A percentile compares a stretch with the other conserved stretches of the same genome.
Evolutionary conservation across 1,284 basidiomycete species (phyloP).

Genomic region (Cutaneotrichosporon mucoides): DNA sequence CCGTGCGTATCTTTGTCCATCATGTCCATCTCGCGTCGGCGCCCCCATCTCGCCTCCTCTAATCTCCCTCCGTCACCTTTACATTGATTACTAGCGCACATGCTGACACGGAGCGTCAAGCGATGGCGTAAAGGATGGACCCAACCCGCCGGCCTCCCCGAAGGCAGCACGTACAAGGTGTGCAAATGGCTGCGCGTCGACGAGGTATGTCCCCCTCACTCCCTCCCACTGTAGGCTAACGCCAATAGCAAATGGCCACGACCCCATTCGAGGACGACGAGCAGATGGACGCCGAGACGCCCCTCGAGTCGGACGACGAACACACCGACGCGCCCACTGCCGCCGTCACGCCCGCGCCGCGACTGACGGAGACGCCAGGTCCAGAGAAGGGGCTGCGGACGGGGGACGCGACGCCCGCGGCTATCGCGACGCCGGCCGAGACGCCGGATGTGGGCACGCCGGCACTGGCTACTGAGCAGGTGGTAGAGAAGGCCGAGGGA

Average conservation of each 20-base stretch:
- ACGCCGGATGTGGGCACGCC: no score
- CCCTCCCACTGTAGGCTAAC: no score
- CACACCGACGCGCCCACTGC: conserved; percentile 6
- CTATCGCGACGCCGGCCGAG: no score
- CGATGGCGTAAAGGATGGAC: conserved; percentile 37
- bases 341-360: no score
- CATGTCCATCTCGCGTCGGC: neutral
- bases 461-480: no score
- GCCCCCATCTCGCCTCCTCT: neutral
- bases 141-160: conserved; percentile 29
- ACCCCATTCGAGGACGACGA: conserved; percentile 18
- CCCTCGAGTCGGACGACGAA: conserved; percentile 5
- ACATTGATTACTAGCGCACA: no score
- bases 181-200: conserved; percentile 22
- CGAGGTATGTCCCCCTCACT: conserved; percentile 6
- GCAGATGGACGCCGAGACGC: conserved; percentile 6
- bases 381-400: no score
- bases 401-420: no score
- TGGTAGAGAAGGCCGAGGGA: no score
- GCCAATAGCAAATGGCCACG: conserved; percentile 8
- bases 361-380: no score
- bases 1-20: conserved; percentile 21
- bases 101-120: conserved; percentile 23
- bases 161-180: conserved; percentile 34
- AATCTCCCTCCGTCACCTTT: no score